A percentile compares a stretch with the other conserved stretches of the same genome.
These are phyloP conservation scores for Fraxinus velutina DNA, from an alignment of 305 asterid species.

Conservation along the genomic window DNA sequence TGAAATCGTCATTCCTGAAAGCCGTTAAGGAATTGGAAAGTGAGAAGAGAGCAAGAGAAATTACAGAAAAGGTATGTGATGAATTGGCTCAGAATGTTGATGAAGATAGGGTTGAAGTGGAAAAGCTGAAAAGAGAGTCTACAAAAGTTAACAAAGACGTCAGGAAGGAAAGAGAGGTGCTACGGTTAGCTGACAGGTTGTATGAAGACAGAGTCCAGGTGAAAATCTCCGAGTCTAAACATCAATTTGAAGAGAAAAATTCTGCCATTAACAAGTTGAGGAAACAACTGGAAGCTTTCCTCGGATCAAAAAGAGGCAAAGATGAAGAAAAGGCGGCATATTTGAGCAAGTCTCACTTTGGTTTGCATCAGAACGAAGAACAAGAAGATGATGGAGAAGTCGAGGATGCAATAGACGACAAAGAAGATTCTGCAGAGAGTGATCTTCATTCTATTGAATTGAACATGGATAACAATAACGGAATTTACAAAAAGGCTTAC, in stretches of 20 bases:
- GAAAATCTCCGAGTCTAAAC: constrained; percentile 60
- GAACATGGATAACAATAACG: constrained; percentile 36
- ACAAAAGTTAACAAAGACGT: constrained; percentile 49
- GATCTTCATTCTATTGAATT: constrained; percentile 67
- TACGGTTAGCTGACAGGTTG: constrained; percentile 54
- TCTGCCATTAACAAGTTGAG: constrained; percentile 67
- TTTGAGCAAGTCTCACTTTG: constrained; percentile 32
- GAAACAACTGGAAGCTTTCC: constrained; percentile 72
- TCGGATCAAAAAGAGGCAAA: constrained; percentile 49
- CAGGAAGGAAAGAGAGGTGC: constrained; percentile 64
- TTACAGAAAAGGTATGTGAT: constrained; percentile 65
- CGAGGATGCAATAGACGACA: constrained; percentile 39
- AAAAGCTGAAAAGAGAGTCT: constrained; percentile 50
- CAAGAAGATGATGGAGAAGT: constrained; percentile 45
- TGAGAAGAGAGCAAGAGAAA: constrained; percentile 73
- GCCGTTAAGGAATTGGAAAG: constrained; percentile 63
- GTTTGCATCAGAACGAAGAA: constrained; percentile 29
- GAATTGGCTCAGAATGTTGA: constrained; percentile 64
- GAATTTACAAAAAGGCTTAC: constrained; percentile 40
- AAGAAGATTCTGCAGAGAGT: constrained; percentile 55
- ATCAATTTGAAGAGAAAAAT: constrained; percentile 61
- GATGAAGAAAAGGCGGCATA: constrained; percentile 35
- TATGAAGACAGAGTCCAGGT: constrained; percentile 59
- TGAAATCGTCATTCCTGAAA: constrained; percentile 53
- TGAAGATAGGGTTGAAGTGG: constrained; percentile 54